Base-by-base conservation (phyloP, 2,329 filamentous ascomycete species). In the Coniella vitis region DNA sequence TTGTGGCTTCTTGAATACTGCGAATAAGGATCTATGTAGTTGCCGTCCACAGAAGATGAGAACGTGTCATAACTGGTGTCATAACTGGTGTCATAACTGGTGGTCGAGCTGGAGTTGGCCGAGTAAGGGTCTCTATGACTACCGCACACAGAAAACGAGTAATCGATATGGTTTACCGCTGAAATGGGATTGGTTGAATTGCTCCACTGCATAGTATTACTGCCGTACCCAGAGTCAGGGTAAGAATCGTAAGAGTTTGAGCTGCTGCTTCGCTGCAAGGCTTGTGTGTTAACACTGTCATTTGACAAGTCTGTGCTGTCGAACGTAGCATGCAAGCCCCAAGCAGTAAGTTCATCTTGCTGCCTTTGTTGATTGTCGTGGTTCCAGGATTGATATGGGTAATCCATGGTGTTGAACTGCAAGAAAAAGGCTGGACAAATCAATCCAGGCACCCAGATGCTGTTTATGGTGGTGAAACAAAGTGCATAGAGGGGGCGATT, bases 191-290 rank as follows among this genome's bases (percentile, higher is more conserved):
- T 22, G 17, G 17, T 21, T 7, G 51, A 51, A 12, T 38, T 22
- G 5, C 51, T 51, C 20, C 48, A 38, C 22, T 53, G 47, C 37
- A 51, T 41, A 19, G 22, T 31, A n/a, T 48, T 17, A 7, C 47
- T 39, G 36, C 21, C 25, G 36, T 47, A 47, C 32, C 34, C 20
- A 16, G 29, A 20, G 32, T 13, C 4, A 16, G 22, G 22, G 16
- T 42, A 21, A 29, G 40, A 42, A 20, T 42, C 25, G 29, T 34
- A 16, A 7, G 40, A 34, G 17, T 19, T 34, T 7, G 40, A 42
- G 25, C 25, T 32, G 25, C 25, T 7, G 12, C n/a, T 42, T 17
- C 29, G 40, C 10, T 32, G 16, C 40, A 32, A 34, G 7, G 40
- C 14, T 13, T 21, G 16, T 12, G 38, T 31, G 9, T 17, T 31